phyloP scores from a whole-genome alignment of 805 yeast genomes.

The Candida koratica region DNA sequence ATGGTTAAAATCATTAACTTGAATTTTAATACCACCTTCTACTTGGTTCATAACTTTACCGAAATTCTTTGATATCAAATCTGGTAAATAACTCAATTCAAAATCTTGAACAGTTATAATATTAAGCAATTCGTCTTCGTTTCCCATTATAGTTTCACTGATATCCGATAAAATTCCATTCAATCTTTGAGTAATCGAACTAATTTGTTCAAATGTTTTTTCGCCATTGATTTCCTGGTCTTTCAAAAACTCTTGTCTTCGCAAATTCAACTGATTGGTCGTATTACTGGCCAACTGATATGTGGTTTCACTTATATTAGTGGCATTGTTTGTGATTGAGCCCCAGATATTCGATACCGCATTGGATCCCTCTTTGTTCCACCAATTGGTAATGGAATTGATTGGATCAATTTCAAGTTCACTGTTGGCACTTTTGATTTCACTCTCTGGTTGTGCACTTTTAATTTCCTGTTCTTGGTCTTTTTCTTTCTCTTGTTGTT shows the following conservation, averaged over 20 bases:
- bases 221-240: constrained; percentile 16
- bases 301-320: constrained; percentile 47
- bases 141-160: constrained; percentile 47
- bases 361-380: constrained; percentile 65
- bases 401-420: constrained; percentile 52
- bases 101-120: constrained; percentile 60
- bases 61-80: constrained; percentile 50
- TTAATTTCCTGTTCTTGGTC: neutral
- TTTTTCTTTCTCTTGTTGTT: neutral
- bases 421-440: constrained; percentile 10
- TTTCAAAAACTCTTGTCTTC: constrained; percentile 34
- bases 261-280: constrained; percentile 38
- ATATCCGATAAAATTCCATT: constrained; percentile 30
- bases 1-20: constrained; percentile 48
- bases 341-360: constrained; percentile 69
- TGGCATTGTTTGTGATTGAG: constrained; percentile 53
- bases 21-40: constrained; percentile 68
- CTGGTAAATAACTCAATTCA: constrained; percentile 43
- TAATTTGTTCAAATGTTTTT: constrained; percentile 24
- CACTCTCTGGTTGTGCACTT: neutral
- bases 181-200: constrained; percentile 25
- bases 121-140: constrained; percentile 45
- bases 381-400: constrained; percentile 66
- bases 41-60: constrained; percentile 67
- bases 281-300: constrained; percentile 46